These are phyloP conservation scores for Starmera stellimalicola DNA, from an alignment of 1,139 yeast species.

Conservation along the genomic window DNA sequence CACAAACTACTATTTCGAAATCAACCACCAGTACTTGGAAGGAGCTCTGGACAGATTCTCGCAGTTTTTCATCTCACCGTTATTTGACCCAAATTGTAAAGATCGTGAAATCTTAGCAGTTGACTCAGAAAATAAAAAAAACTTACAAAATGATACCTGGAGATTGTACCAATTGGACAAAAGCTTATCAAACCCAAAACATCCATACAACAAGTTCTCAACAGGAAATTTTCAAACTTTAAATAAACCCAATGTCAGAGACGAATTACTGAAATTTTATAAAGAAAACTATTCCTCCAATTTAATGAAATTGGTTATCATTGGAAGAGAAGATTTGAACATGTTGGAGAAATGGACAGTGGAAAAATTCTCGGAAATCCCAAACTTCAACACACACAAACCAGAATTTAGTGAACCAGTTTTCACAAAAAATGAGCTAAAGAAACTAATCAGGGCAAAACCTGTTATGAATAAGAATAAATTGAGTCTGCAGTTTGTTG, in stretches of 20 bases:
- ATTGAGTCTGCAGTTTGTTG: conserved; percentile 57
- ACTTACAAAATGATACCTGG: conserved; percentile 85
- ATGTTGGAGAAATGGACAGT: conserved; percentile 62
- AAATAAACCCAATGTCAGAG: conserved; percentile 50
- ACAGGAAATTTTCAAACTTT: conserved; percentile 64
- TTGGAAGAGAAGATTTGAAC: conserved; percentile 76
- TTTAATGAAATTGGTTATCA: conserved; percentile 75
- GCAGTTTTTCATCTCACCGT: conserved; percentile 82
- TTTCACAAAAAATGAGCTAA: conserved; percentile 36
- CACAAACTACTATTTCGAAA: conserved; percentile 86
- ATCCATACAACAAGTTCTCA: conserved; percentile 68
- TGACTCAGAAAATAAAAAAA: conserved; percentile 91
- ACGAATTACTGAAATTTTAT: conserved; percentile 54
- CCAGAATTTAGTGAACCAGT: conserved; percentile 41
- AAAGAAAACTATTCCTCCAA: conserved; percentile 60
- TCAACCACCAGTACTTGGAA: conserved; percentile 62
- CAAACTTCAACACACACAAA: conserved; percentile 41
- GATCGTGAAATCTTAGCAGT: conserved; percentile 93
- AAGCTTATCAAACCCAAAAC: conserved; percentile 57
- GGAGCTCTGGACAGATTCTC: conserved; percentile 91
- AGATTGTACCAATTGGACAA: conserved; percentile 80
- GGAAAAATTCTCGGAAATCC: conserved; percentile 56
- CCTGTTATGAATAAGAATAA: conserved; percentile 77
- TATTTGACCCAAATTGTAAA: conserved; percentile 72
- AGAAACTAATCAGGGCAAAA: conserved; percentile 51